Evolutionary conservation across 192 early-diverging fungal genomes (phyloP).

Genomic region (Dispira parvispora): DNA sequence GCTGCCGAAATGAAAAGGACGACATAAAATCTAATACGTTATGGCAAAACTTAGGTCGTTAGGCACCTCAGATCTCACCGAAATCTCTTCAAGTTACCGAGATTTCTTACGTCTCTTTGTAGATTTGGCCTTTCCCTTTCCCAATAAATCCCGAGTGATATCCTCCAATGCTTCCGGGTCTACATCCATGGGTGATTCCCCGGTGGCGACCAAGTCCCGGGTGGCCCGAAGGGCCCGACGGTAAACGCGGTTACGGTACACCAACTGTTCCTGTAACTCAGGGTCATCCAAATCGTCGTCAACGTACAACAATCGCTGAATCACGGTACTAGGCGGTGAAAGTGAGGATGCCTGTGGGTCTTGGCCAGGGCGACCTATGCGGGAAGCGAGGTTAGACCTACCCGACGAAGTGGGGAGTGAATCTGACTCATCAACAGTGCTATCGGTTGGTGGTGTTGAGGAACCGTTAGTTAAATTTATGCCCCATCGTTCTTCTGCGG

Average conservation of each 20-base stretch:
- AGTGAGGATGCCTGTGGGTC: no score
- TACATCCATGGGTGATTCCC: background rate
- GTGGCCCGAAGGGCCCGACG: background rate
- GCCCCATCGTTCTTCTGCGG: background rate
- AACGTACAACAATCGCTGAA: conserved; percentile 4
- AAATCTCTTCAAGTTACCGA: background rate
- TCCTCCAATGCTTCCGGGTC: background rate
- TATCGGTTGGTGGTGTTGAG: background rate
- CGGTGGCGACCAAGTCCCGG: background rate
- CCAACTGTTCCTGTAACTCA: background rate
- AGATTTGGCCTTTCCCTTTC: background rate
- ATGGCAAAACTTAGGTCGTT: no score
- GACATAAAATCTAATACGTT: no score
- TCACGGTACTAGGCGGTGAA: background rate
- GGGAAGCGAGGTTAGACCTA: background rate
- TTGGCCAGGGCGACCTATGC: no score
- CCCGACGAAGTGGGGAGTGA: background rate
- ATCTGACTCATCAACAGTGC: background rate
- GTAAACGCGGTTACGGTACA: conserved; percentile 2
- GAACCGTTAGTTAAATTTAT: background rate
- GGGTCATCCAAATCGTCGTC: conserved; percentile 11
- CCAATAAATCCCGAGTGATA: background rate
- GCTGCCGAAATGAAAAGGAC: no score
- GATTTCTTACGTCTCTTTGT: background rate
- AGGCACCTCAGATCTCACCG: no score